Evolutionary conservation across 23 red algal genomes (phyloP), one percentile per base, ranked within the genome.

Genomic region (Cyanidioschyzon merolae): DNA sequence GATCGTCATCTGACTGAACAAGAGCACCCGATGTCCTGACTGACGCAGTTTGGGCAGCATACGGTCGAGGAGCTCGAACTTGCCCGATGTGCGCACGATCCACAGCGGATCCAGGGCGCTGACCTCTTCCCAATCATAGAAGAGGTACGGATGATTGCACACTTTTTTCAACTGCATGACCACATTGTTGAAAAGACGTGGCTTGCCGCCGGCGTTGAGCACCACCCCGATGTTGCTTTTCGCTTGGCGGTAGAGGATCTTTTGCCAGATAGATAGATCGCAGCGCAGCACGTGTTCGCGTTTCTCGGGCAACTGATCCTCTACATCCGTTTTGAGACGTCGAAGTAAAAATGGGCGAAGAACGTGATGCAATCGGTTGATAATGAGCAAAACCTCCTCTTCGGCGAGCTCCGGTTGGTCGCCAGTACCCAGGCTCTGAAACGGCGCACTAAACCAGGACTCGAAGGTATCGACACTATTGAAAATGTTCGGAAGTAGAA

Each of bases 131-230:
- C 89, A 79, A n/a, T 82, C 75, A 75, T 96, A 96, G 38, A 96
- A 96, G 39, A 96, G 59, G 37, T 83, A 96, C 18, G 92, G 92
- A 58, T 96, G 92, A 57, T 96, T 96, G 81, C 92, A 96, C 26
- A 96, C 82, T 76, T 96, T 96, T 74, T 90, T 89, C 87, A 96
- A 74, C 74, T 96, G 92, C 92, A 96, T 96, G 32, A 96, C 83
- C 37, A 90, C 84, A 41, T 96, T 96, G 76, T 96, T 96, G 71
- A 96, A 96, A 2, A 85, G 80, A 31, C 87, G 85, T 39, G 83
- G 77, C 2, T 84, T 85, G 79, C 80, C 82, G 1, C 83, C 87
- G 2, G 84, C 75, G 1, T 82, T 85, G 39, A 76, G 75, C 2
- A 80, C 82, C 2, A 90, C 80, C 17, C 92, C 92, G 36, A 88